Conservation (phyloP, 306 rosid species). For the Oemleria cerasiformis region DNA sequence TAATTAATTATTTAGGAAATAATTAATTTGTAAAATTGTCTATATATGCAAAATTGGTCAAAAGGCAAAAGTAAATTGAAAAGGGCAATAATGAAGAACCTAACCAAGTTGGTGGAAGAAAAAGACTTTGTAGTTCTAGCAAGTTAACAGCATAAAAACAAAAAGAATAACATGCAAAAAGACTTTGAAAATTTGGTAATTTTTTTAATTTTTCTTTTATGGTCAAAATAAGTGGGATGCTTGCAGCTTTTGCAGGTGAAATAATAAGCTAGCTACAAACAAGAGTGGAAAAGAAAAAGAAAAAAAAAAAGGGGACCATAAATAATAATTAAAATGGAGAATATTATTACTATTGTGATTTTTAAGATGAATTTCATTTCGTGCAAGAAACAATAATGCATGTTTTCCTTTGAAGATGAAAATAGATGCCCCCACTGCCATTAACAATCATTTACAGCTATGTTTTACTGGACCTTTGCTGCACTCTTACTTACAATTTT, state of each 20-base stretch:
- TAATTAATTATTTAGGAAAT: too few species aligned
- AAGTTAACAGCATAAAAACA: not conserved
- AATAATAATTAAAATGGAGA: not conserved
- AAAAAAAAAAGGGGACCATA: not conserved
- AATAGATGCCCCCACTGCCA: constrained; percentile 2
- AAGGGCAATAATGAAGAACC: not conserved
- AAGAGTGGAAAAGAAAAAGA: constrained; percentile 9
- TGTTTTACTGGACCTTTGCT: not conserved
- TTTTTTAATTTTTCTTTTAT: too few species aligned
- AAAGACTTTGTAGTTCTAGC: not conserved
- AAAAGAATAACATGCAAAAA: not conserved
- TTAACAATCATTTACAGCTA: not conserved
- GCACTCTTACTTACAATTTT: not conserved
- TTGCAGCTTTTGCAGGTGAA: constrained; percentile 33
- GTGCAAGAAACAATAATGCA: constrained; percentile 24
- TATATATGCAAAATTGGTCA: not conserved
- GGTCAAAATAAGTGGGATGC: constrained; percentile 17
- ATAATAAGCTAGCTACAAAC: not conserved
- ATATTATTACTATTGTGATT: not conserved
- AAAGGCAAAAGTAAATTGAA: not conserved
- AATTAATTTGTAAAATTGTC: not conserved
- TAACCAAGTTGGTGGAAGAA: not conserved
- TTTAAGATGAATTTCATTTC: constrained; percentile 20
- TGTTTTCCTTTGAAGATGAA: constrained; percentile 15
- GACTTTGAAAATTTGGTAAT: too few species aligned